These are phyloP conservation scores for Porcisia hertigi DNA, from an alignment of 208 protist species.

Conservation along the genomic window DNA sequence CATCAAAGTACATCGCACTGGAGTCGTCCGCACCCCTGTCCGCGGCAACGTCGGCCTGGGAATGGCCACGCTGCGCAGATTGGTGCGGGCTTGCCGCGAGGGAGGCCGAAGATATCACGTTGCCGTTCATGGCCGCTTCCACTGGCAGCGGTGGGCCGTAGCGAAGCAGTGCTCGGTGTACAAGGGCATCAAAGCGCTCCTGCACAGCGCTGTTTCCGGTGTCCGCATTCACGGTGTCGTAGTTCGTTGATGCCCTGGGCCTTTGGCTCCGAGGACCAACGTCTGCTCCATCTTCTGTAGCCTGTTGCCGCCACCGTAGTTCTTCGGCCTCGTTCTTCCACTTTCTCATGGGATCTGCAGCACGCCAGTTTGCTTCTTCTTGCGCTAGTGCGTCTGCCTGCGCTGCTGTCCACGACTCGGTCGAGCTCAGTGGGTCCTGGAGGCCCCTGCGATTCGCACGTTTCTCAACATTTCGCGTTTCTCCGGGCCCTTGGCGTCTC, in stretches of 20 bases:
- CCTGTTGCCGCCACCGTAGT: neutral
- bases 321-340: neutral
- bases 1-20: conserved; percentile 61
- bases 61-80: conserved; percentile 23
- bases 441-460: neutral
- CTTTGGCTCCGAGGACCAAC: neutral
- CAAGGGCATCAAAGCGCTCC: conserved; percentile 66
- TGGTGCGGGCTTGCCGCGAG: neutral
- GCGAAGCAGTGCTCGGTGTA: conserved; percentile 55
- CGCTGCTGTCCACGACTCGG: conserved; percentile 12
- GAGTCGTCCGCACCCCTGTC: conserved; percentile 38
- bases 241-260: conserved; percentile 14
- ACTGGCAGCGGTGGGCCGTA: conserved; percentile 81
- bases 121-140: conserved; percentile 63
- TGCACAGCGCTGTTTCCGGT: conserved; percentile 71
- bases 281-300: neutral
- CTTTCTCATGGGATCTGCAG: neutral
- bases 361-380: conserved; percentile 18
- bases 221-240: conserved; percentile 51
- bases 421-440: neutral
- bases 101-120: conserved; percentile 30
- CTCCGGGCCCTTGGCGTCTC: neutral
- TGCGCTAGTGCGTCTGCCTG: conserved; percentile 19
- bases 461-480: neutral
- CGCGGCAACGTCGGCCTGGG: conserved; percentile 10